These are phyloP conservation scores for Venturia effusa DNA, from an alignment of 2,329 filamentous ascomycete genomes.

Conservation along the genomic window DNA sequence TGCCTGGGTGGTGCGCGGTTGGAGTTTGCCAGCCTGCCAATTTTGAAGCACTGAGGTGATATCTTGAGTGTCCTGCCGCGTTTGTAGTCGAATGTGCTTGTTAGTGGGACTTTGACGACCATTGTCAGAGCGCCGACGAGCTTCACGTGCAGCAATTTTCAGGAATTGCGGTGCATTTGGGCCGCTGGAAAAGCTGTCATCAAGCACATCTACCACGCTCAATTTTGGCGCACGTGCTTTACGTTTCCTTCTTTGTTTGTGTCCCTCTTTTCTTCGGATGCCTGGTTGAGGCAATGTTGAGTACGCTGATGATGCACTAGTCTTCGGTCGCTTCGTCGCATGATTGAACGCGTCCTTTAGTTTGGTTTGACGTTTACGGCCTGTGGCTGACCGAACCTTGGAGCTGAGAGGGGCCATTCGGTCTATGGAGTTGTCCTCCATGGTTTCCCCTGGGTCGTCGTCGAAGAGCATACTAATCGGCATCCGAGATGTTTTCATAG, in stretches of 20 bases:
- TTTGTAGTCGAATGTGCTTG: conserved; percentile 43
- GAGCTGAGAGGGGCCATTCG: conserved; percentile 24
- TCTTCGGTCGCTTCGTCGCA: background rate
- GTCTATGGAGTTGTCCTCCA: conserved; percentile 36
- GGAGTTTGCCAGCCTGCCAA: conserved; percentile 40
- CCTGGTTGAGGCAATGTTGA: background rate
- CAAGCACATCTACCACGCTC: conserved; percentile 40
- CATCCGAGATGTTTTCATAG: background rate
- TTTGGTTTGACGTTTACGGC: conserved; percentile 25
- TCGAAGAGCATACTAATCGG: background rate
- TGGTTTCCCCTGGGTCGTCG: conserved; percentile 15
- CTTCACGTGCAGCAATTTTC: conserved; percentile 42
- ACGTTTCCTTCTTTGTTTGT: background rate
- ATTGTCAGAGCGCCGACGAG: conserved; percentile 34
- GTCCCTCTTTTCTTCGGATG: background rate
- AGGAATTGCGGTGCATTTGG: conserved; percentile 41
- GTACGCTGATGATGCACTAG: background rate
- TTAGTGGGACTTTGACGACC: conserved; percentile 40
- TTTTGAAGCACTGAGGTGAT: conserved; percentile 37
- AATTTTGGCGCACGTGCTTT: conserved; percentile 20
- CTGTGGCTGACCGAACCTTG: conserved; percentile 14
- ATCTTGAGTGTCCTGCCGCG: conserved; percentile 43
- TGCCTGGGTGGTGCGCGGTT: background rate
- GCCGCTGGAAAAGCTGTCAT: conserved; percentile 22
- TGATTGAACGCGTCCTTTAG: conserved; percentile 24